phyloP scores from a whole-genome alignment of 495 filamentous ascomycete genomes.

The Penicillium canescens region DNA sequence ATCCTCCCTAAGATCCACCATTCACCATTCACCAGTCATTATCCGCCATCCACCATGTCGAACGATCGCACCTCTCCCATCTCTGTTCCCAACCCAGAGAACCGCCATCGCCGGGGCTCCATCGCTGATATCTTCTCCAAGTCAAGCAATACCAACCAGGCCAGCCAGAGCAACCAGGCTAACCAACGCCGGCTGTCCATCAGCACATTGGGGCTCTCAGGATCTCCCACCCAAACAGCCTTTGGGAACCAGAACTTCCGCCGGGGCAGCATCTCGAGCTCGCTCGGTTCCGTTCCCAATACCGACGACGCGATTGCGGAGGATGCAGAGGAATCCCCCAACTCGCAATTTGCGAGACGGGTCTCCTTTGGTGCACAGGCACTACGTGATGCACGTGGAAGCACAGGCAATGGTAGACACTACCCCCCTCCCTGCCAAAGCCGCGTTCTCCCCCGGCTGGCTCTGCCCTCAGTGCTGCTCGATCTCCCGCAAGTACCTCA shows the following conservation, averaged over 20 bases:
- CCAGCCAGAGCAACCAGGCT: conserved; percentile 42
- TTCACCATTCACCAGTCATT: conserved; percentile 19
- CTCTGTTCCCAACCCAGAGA: conserved; percentile 39
- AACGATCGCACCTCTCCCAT: conserved; percentile 51
- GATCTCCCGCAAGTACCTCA: conserved; percentile 43
- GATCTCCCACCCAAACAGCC: conserved; percentile 65
- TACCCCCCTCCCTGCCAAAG: conserved; percentile 30
- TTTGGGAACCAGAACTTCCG: conserved; percentile 54
- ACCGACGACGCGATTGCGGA: conserved; percentile 86
- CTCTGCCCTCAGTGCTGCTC: conserved; percentile 21
- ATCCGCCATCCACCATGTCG: conserved; percentile 39
- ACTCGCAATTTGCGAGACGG: conserved; percentile 77
- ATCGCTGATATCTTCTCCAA: conserved; percentile 51
- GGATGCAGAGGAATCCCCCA: conserved; percentile 67
- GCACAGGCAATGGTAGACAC: conserved; percentile 47
- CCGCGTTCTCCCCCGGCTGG: conserved; percentile 25
- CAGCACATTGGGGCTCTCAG: conserved; percentile 79
- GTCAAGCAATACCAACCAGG: conserved; percentile 12
- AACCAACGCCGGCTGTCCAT: conserved; percentile 86
- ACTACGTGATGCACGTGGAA: conserved; percentile 65
- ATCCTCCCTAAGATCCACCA: not conserved
- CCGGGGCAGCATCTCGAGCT: conserved; percentile 70
- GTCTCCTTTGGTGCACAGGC: conserved; percentile 92
- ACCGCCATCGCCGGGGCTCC: conserved; percentile 48
- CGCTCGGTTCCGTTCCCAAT: conserved; percentile 72